Evolutionary conservation across 2,329 filamentous ascomycete species (phyloP).

Genomic region (Pseudogymnoascus sp.): DNA sequence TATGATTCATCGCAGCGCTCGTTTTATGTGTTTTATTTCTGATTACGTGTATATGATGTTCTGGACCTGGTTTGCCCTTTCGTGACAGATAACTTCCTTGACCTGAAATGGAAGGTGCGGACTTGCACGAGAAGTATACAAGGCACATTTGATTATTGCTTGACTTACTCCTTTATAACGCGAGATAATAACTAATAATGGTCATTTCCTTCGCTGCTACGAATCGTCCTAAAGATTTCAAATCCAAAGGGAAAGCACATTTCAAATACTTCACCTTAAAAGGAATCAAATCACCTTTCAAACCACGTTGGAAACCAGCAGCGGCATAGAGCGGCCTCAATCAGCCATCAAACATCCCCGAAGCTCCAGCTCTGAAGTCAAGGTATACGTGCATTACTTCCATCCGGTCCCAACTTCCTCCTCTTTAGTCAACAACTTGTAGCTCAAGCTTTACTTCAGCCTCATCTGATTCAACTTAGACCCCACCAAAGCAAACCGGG

Average conservation of each 20-base stretch:
- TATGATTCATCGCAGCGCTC: constrained; percentile 1
- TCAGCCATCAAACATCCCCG: background rate
- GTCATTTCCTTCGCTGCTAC: background rate
- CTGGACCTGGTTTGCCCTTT: background rate
- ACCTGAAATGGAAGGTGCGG: background rate
- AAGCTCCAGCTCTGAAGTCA: background rate
- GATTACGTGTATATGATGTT: background rate
- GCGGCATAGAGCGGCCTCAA: background rate
- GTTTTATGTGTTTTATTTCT: background rate
- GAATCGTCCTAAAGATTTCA: background rate
- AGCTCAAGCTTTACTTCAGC: background rate
- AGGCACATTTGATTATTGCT: background rate
- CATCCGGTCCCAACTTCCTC: background rate
- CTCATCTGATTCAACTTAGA: background rate
- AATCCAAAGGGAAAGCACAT: background rate
- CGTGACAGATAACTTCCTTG: background rate
- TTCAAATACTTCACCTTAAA: background rate
- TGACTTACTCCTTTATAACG: background rate
- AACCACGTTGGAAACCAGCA: background rate
- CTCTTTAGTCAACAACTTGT: background rate
- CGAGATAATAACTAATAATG: background rate
- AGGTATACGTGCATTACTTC: background rate
- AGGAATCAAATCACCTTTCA: background rate
- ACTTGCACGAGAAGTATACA: background rate
- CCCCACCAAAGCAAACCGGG: background rate